Conservation (phyloP, 495 filamentous ascomycete genomes). For the Cryomyces minteri region DNA sequence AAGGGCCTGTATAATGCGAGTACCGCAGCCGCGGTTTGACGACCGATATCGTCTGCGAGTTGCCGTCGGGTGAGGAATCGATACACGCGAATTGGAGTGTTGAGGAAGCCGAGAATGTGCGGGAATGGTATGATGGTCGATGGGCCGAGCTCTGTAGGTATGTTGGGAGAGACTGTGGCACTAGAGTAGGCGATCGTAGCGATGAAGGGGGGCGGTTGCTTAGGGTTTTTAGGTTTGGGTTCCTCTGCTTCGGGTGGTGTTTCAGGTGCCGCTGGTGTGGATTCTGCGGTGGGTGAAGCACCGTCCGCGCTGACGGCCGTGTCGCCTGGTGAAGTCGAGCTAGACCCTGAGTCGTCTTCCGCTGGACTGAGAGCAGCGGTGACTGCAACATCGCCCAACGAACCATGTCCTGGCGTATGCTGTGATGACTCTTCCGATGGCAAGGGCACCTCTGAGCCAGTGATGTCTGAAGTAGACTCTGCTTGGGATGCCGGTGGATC, state of each 20-base stretch:
- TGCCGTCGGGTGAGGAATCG: constrained; percentile 77
- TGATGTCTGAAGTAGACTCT: not conserved
- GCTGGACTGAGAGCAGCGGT: not conserved
- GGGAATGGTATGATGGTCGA: constrained; percentile 60
- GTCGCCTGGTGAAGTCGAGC: not conserved
- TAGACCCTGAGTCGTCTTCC: not conserved
- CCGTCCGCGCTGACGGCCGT: constrained; percentile 10
- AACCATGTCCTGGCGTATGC: not conserved
- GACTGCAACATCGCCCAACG: not conserved
- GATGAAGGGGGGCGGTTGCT: constrained; percentile 45
- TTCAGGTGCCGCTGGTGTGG: not conserved
- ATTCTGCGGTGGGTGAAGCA: constrained; percentile 10
- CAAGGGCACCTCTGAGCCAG: not conserved
- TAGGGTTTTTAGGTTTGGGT: constrained; percentile 32
- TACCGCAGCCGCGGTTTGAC: constrained; percentile 72
- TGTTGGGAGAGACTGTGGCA: constrained; percentile 34
- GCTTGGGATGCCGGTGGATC: constrained; percentile 18
- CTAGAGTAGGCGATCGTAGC: constrained; percentile 45
- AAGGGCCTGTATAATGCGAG: constrained; percentile 42
- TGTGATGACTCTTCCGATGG: not conserved
- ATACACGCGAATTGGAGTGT: constrained; percentile 70
- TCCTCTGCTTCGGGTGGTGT: constrained; percentile 16
- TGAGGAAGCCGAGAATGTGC: constrained; percentile 83
- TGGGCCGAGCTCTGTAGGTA: constrained; percentile 45
- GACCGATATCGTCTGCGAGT: constrained; percentile 73